Base-by-base conservation (phyloP, 768 basidiomycete genomes). In the Artomyces pyxidatus region DNA sequence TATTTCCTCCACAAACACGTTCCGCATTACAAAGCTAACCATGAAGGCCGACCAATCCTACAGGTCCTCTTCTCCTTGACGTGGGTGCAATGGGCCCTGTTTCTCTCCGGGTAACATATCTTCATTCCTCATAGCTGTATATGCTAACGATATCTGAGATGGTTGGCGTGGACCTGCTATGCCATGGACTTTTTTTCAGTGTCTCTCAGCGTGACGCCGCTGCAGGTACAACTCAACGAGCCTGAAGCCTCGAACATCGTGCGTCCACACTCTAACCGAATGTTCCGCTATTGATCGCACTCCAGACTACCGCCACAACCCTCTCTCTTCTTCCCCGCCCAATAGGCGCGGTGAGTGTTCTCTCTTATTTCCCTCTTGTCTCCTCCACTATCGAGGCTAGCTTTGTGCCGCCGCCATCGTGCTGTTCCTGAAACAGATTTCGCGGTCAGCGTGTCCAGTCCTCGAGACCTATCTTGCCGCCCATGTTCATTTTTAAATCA, bases 81-180 rank as follows among this genome's bases (percentile, higher is more conserved):
- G 0, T 71, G 63, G 61, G 50, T 75, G 6, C 79, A 82, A 48
- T 74, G 72, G 65, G 71, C 73, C 2, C 69, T 77, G 44, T 81
- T 80, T 59, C 73, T 69, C 53, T 68, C 72, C 22, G 80, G 81
- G 77, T 79, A n/a, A n/a, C n/a, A n/a, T n/a, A n/a, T n/a, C n/a
- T n/a, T n/a, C n/a, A n/a, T n/a, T n/a, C n/a, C n/a, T n/a, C n/a
- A n/a, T n/a, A n/a, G n/a, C n/a, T n/a, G n/a, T n/a, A n/a, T n/a
- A n/a, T n/a, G n/a, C n/a, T n/a, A n/a, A n/a, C n/a, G n/a, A n/a
- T n/a, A n/a, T n/a, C n/a, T n/a, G n/a, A 63, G 58, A 1, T 69
- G 65, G 67, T 56, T 72, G 23, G 69, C 68, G 0, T 73, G 72
- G 71, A 71, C 67, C 1, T 60, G 56, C 39, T 70, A 72, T 49